These are phyloP conservation scores for Ustilago bromivora DNA, from an alignment of 1,284 basidiomycete genomes.

Conservation along the genomic window DNA sequence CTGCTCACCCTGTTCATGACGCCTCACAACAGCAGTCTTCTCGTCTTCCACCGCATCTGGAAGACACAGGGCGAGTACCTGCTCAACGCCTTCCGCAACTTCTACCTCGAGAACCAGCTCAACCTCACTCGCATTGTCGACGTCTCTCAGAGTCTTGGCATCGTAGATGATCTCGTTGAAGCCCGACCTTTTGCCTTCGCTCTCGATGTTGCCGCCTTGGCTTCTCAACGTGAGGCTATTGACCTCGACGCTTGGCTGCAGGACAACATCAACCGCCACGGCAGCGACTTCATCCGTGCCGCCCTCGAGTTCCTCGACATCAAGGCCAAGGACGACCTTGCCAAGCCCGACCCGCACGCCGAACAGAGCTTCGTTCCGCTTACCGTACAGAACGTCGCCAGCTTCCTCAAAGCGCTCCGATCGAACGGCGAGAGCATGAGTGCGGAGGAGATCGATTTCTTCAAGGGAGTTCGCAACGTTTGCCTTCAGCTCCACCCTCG, in stretches of 20 bases:
- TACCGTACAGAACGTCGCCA: conserved; percentile 66
- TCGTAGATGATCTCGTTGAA: conserved; percentile 87
- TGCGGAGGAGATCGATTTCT: conserved; percentile 83
- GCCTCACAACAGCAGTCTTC: conserved; percentile 90
- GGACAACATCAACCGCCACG: conserved; percentile 82
- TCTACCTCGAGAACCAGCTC: conserved; percentile 89
- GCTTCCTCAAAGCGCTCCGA: conserved; percentile 65
- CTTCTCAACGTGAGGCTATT: conserved; percentile 90
- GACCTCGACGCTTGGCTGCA: conserved; percentile 97
- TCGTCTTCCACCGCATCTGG: conserved; percentile 97
- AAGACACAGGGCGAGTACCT: conserved; percentile 87
- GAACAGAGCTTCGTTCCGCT: conserved; percentile 66
- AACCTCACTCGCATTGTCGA: conserved; percentile 95
- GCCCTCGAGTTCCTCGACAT: conserved; percentile 67
- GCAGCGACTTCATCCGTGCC: conserved; percentile 85
- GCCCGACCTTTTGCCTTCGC: conserved; percentile 85
- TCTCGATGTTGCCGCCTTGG: conserved; percentile 87
- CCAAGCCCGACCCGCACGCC: conserved; percentile 66
- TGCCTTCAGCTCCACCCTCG: conserved; percentile 96
- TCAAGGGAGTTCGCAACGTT: conserved; percentile 90
- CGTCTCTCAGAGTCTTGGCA: conserved; percentile 93
- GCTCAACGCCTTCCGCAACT: conserved; percentile 86
- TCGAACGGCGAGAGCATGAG: conserved; percentile 70
- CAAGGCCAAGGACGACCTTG: conserved; percentile 67
- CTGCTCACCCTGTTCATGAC: conserved; percentile 90